Evolutionary conservation across 2,329 filamentous ascomycete species (phyloP).

Genomic region (Aspergillus novofumigatus): DNA sequence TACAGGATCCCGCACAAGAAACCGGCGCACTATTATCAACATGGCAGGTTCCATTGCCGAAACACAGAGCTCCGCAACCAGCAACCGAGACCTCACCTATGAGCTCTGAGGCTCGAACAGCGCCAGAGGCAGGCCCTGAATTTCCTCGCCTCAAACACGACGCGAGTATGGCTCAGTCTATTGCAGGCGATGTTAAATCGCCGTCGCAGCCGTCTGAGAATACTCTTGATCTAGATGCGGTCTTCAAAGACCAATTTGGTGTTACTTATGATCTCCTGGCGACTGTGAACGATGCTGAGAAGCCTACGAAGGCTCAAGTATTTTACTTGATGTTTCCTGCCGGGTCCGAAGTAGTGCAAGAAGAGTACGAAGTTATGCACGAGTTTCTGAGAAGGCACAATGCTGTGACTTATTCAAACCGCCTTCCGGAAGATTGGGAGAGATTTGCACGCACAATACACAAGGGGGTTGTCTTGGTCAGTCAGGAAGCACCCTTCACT

Average conservation of each 20-base stretch:
- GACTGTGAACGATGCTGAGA: conserved; percentile 13
- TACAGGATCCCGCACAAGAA: background rate
- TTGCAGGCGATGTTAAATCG: background rate
- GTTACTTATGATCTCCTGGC: conserved; percentile 29
- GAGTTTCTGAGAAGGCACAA: conserved; percentile 23
- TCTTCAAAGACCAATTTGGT: conserved; percentile 16
- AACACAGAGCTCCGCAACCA: background rate
- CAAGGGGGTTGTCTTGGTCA: conserved; percentile 33
- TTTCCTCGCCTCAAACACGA: background rate
- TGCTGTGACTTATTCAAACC: conserved; percentile 27
- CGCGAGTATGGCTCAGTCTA: background rate
- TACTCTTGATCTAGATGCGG: conserved; percentile 5
- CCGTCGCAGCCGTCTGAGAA: background rate
- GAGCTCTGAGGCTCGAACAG: background rate
- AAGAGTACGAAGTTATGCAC: conserved; percentile 25
- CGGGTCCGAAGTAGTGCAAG: conserved; percentile 10
- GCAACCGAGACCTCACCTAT: background rate
- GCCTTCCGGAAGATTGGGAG: conserved; percentile 30
- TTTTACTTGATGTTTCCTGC: conserved; percentile 36
- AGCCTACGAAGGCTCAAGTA: conserved; percentile 15
- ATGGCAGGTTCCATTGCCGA: background rate
- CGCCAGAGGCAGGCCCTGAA: background rate
- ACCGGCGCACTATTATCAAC: background rate
- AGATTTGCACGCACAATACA: conserved; percentile 27
- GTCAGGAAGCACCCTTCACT: conserved; percentile 10